Base-by-base conservation (phyloP, 1,284 basidiomycete species). In the Tylopilus sp. region DNA sequence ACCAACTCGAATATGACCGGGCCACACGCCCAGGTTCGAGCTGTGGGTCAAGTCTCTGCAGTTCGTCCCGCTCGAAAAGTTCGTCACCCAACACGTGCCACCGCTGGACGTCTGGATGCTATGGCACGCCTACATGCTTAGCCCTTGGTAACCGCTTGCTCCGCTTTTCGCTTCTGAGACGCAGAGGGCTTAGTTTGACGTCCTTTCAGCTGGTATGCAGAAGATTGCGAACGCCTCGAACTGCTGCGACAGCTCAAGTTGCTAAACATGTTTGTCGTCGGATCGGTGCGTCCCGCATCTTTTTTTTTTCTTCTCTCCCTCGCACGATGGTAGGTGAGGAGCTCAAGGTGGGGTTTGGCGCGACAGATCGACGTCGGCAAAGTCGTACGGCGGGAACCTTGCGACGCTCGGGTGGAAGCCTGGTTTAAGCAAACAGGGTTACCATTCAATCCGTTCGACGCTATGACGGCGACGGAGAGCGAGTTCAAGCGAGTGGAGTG, bases 101-200 rank as follows among this genome's bases (percentile, higher is more conserved):
- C 73, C 75, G 10, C 18, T 72, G 13, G 75, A 75, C 44, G 75
- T 77, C 12, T 60, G 71, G 51, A 74, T 75, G 71, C 68, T 75
- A 10, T 75, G 75, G 72, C 75, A 75, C 31, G 67, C 74, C 2
- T 75, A 75, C 54, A 38, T 74, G 51, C 66, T 75, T 8, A 71
- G 57, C 42, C 71, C 73, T 6, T 56, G 60, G 71, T 74, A 54
- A 54, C 51, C 29, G 8, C 9, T 15, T 12, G 2, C 2, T 1
- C 16, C 35, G 13, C n/a, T 48, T 3, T n/a, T 16, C 16, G 5
- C 41, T 18, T 48, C 18, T 12, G 37, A 7, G 37, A 36, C 25
- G 6, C 2, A 11, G 15, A 7, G 5, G 6, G 11, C 49, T 60
- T 2, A 52, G 16, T 23, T n/a, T 23, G 13, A 33, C n/a, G 2